A percentile compares a stretch with the other conserved stretches of the same genome.
Conservation (phyloP, 2,329 filamentous ascomycete genomes). For the Phialophora verrucosa region DNA sequence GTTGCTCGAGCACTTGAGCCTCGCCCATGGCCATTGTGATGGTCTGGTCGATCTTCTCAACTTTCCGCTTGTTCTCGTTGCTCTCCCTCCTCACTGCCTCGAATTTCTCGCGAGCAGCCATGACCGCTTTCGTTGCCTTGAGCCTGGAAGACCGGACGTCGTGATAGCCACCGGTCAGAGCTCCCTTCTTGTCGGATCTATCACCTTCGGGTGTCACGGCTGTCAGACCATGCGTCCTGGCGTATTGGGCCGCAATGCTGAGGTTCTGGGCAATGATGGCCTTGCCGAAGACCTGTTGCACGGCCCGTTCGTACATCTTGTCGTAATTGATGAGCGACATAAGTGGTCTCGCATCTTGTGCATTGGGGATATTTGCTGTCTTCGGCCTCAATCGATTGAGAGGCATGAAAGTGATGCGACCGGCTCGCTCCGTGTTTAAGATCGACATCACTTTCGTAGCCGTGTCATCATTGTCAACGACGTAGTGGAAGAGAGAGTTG, state of each 20-base stretch:
- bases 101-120: conserved; percentile 75
- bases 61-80: conserved; percentile 68
- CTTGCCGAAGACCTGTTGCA: conserved; percentile 93
- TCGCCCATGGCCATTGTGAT: conserved; percentile 87
- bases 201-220: conserved; percentile 95
- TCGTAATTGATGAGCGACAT: conserved; percentile 85
- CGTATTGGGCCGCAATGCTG: conserved; percentile 85
- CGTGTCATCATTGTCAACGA: conserved; percentile 90
- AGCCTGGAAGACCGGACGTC: conserved; percentile 84
- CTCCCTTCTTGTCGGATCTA: conserved; percentile 91
- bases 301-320: conserved; percentile 76
- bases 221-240: conserved; percentile 86
- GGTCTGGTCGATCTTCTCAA: conserved; percentile 83
- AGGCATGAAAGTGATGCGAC: conserved; percentile 93
- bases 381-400: conserved; percentile 78
- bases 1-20: conserved; percentile 80
- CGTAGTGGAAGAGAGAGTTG: conserved; percentile 90
- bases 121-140: conserved; percentile 78
- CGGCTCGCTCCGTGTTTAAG: conserved; percentile 78
- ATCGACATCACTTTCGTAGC: conserved; percentile 80
- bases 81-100: conserved; percentile 70
- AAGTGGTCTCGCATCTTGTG: conserved; percentile 85
- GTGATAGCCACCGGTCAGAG: conserved; percentile 91
- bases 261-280: conserved; percentile 93
- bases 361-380: conserved; percentile 77